These are phyloP conservation scores for Xylaria sp. DNA, from an alignment of 2,329 filamentous ascomycete genomes.

Conservation along the genomic window DNA sequence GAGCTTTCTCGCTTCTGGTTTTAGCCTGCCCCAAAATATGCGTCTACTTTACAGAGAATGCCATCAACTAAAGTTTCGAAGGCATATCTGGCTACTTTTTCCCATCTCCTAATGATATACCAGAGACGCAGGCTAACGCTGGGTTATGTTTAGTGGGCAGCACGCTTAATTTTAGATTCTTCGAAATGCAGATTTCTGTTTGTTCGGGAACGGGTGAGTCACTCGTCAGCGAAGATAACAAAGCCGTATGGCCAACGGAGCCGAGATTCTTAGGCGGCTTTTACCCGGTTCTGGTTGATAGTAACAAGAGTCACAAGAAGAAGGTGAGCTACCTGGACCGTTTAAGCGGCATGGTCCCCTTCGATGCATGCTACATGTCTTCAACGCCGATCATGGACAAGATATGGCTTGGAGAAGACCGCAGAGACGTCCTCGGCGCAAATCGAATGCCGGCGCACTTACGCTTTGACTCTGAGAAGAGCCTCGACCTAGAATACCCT, in stretches of 20 bases:
- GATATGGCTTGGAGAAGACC: slow-evolving; percentile 47
- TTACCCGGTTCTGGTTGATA: slow-evolving; percentile 33
- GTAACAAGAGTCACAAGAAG: slow-evolving; percentile 1
- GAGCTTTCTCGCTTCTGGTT: background rate
- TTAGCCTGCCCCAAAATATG: background rate
- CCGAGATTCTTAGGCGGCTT: slow-evolving; percentile 30
- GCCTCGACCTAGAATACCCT: slow-evolving; percentile 27
- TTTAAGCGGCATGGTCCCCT: slow-evolving; percentile 47
- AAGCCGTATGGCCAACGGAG: slow-evolving; percentile 31
- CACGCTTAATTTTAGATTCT: slow-evolving; percentile 28
- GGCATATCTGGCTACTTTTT: background rate
- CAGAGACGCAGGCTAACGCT: background rate
- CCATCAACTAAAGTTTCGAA: background rate
- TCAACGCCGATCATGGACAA: slow-evolving; percentile 41
- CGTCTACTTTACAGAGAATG: background rate
- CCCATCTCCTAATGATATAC: background rate
- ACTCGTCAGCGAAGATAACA: slow-evolving; percentile 34
- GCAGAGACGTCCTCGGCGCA: slow-evolving; percentile 47
- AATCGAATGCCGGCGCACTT: slow-evolving; percentile 44
- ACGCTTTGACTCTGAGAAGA: slow-evolving; percentile 28
- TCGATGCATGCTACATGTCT: slow-evolving; percentile 46
- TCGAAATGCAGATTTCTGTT: slow-evolving; percentile 41
- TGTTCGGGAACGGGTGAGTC: slow-evolving; percentile 27
- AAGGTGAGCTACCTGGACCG: slow-evolving; percentile 28
- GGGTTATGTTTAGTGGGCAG: slow-evolving; percentile 16